These are phyloP conservation scores for Elsinoe australis DNA, from an alignment of 2,329 filamentous ascomycete species.

Conservation along the genomic window DNA sequence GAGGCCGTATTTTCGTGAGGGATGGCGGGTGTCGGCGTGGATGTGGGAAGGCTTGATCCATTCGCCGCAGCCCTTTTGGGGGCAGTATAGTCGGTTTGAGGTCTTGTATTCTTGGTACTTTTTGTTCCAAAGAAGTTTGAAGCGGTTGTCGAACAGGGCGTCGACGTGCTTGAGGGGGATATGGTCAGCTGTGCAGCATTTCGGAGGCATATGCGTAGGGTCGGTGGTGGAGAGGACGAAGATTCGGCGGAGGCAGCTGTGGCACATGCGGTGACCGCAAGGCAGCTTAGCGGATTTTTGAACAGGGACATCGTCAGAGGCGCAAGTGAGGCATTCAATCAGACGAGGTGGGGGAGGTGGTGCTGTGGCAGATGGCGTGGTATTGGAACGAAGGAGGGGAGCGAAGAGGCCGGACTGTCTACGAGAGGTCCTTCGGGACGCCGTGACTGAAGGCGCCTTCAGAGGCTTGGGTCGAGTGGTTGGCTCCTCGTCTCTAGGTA, in stretches of 20 bases:
- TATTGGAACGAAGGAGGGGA: conserved; percentile 22
- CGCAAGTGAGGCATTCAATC: conserved; percentile 63
- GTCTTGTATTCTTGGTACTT: conserved; percentile 72
- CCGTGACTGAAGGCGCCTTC: not conserved
- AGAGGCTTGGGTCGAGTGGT: not conserved
- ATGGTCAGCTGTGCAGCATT: conserved; percentile 65
- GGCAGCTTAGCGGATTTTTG: conserved; percentile 61
- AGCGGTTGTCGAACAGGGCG: conserved; percentile 60
- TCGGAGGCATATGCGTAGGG: conserved; percentile 74
- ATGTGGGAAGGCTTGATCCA: conserved; percentile 72
- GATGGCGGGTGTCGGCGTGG: conserved; percentile 39
- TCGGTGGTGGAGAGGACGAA: conserved; percentile 72
- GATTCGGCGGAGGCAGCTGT: conserved; percentile 62
- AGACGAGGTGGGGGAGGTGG: conserved; percentile 18
- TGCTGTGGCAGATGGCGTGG: conserved; percentile 20
- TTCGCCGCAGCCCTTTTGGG: conserved; percentile 61
- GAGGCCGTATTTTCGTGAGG: conserved; percentile 55
- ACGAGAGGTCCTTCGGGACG: conserved; percentile 8
- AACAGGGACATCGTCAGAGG: conserved; percentile 56
- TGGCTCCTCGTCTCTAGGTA: not conserved
- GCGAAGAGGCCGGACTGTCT: conserved; percentile 21
- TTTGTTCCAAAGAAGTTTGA: conserved; percentile 73
- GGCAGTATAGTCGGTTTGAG: conserved; percentile 70
- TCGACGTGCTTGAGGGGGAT: conserved; percentile 74
- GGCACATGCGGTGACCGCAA: conserved; percentile 77